Percentiles rank a stretch among this genome's conserved stretches.
phyloP scores from a whole-genome alignment of 2,329 filamentous ascomycete genomes.

The Hypoxylon sp. region DNA sequence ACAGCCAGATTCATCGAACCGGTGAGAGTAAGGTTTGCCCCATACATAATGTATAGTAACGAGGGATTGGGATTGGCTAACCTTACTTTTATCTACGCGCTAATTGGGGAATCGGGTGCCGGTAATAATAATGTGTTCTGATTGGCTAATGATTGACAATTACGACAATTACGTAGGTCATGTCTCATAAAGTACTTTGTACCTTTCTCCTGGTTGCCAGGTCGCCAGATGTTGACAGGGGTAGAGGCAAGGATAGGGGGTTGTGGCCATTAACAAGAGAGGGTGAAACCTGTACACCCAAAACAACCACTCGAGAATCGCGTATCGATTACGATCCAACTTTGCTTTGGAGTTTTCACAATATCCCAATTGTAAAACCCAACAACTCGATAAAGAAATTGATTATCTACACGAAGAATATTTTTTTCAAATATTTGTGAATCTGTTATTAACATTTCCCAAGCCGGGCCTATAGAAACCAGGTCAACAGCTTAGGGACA shows the following conservation, averaged over 20 bases:
- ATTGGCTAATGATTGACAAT: conserved; percentile 28
- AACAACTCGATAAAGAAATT: conserved; percentile 1
- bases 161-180: conserved; percentile 20
- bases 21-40: conserved; percentile 3
- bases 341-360: conserved; percentile 17
- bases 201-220: conserved; percentile 34
- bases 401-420: conserved; percentile 2
- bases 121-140: background rate
- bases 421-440: background rate
- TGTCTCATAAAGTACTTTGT: conserved; percentile 11
- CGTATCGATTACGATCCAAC: conserved; percentile 33
- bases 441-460: conserved; percentile 17
- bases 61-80: conserved; percentile 13
- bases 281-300: conserved; percentile 30
- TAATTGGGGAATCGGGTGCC: conserved; percentile 5
- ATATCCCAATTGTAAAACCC: conserved; percentile 10
- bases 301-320: conserved; percentile 37
- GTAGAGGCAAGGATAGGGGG: conserved; percentile 34
- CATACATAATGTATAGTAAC: background rate
- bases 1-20: background rate
- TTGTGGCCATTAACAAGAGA: conserved; percentile 18
- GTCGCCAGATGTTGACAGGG: conserved; percentile 34
- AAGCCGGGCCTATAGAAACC: conserved; percentile 23
- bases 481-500: conserved; percentile 1
- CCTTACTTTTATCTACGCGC: background rate